A percentile compares a stretch with the other conserved stretches of the same genome.
phyloP scores from a whole-genome alignment of 495 filamentous ascomycete genomes.

The Neurospora sp. region DNA sequence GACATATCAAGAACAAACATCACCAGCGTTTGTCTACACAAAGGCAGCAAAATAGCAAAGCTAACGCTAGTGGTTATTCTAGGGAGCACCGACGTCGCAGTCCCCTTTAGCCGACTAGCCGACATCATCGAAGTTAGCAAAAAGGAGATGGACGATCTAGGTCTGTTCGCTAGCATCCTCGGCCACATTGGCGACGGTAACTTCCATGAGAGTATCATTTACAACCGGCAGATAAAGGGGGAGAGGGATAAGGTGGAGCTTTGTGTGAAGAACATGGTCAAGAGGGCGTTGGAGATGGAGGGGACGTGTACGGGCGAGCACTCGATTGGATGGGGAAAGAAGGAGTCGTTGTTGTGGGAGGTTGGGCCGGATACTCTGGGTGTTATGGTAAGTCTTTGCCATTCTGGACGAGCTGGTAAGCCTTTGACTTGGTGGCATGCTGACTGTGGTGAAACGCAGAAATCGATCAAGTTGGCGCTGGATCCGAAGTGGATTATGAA shows the following conservation, averaged over 20 bases:
- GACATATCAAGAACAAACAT: neutral
- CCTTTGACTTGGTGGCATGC: too few relatives aligned
- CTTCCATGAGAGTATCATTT: slow-evolving; percentile 86
- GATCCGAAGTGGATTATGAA: slow-evolving; percentile 89
- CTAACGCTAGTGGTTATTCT: neutral
- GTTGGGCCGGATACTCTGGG: slow-evolving; percentile 72
- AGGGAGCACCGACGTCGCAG: slow-evolving; percentile 79
- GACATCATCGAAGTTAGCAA: slow-evolving; percentile 89
- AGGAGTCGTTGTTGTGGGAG: slow-evolving; percentile 66
- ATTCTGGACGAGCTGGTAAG: too few relatives aligned
- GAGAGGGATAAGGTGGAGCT: slow-evolving; percentile 65
- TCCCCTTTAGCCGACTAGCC: slow-evolving; percentile 74
- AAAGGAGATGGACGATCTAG: slow-evolving; percentile 76
- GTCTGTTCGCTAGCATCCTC: slow-evolving; percentile 75
- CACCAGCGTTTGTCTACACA: neutral
- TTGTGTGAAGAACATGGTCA: slow-evolving; percentile 82
- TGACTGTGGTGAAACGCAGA: slow-evolving; percentile 28
- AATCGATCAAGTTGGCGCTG: slow-evolving; percentile 68
- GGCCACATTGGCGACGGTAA: slow-evolving; percentile 85
- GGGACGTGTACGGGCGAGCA: slow-evolving; percentile 91
- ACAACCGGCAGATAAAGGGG: slow-evolving; percentile 53
- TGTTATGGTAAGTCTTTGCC: slow-evolving; percentile 64
- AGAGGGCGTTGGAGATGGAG: slow-evolving; percentile 82
- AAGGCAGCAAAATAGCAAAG: neutral
- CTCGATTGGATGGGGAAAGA: slow-evolving; percentile 82